phyloP scores from a whole-genome alignment of 345 rosid genomes.

The Gossypium turneri region DNA sequence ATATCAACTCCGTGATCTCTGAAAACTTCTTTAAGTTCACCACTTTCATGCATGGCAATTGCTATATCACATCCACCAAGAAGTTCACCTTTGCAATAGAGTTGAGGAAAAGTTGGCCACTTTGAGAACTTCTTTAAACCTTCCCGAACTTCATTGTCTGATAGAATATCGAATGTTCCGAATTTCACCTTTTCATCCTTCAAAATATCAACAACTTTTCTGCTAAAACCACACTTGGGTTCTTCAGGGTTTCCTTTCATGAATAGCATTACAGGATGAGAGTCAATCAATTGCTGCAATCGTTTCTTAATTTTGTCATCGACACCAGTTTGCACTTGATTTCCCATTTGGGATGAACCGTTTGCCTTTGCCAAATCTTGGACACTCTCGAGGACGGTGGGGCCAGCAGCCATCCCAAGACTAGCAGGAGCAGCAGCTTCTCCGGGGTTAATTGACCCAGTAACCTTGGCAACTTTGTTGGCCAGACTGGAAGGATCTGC shows the following conservation, averaged over 20 bases:
- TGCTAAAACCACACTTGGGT: slow-evolving; percentile 89
- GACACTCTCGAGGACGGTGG: slow-evolving; percentile 66
- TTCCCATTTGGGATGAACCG: slow-evolving; percentile 34
- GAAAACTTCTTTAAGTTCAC: slow-evolving; percentile 75
- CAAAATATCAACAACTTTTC: slow-evolving; percentile 64
- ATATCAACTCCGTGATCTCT: slow-evolving; percentile 56
- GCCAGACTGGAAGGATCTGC: slow-evolving; percentile 96
- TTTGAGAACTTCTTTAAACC: slow-evolving; percentile 92
- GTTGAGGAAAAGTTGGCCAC: slow-evolving; percentile 99
- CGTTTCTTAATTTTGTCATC: slow-evolving; percentile 38
- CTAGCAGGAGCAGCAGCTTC: slow-evolving; percentile 98
- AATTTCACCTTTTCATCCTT: slow-evolving; percentile 74
- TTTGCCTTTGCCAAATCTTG: slow-evolving; percentile 63
- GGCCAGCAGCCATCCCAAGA: slow-evolving; percentile 94
- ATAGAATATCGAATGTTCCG: slow-evolving; percentile 77
- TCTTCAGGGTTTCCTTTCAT: slow-evolving; percentile 91
- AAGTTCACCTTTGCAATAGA: slow-evolving; percentile 90
- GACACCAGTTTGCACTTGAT: slow-evolving; percentile 35
- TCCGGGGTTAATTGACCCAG: slow-evolving; percentile 53
- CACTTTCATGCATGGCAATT: slow-evolving; percentile 85
- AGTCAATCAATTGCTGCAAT: slow-evolving; percentile 60
- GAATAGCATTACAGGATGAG: slow-evolving; percentile 82
- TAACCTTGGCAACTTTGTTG: slow-evolving; percentile 79
- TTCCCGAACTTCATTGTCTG: slow-evolving; percentile 74
- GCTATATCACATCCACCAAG: slow-evolving; percentile 92